Conservation (phyloP, 768 basidiomycete species). For the Crucibulum laeve region DNA sequence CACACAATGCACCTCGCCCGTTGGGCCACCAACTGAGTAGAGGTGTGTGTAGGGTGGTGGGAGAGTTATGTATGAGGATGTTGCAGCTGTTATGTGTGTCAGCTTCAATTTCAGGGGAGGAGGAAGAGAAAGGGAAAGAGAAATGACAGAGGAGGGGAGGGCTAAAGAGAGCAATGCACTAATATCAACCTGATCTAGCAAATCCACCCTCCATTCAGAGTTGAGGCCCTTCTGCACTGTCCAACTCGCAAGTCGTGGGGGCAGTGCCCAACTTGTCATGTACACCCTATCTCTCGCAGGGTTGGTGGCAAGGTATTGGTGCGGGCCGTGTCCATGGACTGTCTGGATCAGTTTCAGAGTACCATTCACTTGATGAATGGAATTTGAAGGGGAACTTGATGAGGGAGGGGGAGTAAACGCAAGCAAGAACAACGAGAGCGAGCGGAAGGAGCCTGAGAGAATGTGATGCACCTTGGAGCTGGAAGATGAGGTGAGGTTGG, state of each 20-base stretch:
- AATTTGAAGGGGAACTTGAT: conserved; percentile 30
- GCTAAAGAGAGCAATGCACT: conserved; percentile 34
- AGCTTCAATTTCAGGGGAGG: not conserved
- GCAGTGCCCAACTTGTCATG: conserved; percentile 47
- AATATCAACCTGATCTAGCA: conserved; percentile 13
- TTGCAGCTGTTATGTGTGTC: conserved; percentile 32
- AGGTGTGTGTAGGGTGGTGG: conserved; percentile 43
- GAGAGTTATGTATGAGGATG: conserved; percentile 47
- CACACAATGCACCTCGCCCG: conserved; percentile 50
- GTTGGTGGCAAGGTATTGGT: conserved; percentile 44
- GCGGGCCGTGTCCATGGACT: conserved; percentile 42
- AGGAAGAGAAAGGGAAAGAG: not conserved
- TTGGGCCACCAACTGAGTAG: conserved; percentile 49
- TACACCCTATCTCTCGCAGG: conserved; percentile 31
- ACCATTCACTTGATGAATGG: conserved; percentile 11
- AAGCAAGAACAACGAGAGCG: conserved; percentile 44
- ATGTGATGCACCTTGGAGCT: too few species aligned
- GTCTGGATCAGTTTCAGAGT: conserved; percentile 36
- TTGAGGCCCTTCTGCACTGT: too few species aligned
- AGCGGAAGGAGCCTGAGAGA: conserved; percentile 47
- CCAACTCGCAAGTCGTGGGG: conserved; percentile 44
- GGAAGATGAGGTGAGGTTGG: too few species aligned
- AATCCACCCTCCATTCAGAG: conserved; percentile 7
- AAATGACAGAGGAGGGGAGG: conserved; percentile 40
- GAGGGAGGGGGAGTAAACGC: conserved; percentile 40